Percentiles rank a stretch among this genome's conserved stretches.
Evolutionary conservation across 768 basidiomycete species (phyloP).

Genomic region (Tephrocybe sp.): DNA sequence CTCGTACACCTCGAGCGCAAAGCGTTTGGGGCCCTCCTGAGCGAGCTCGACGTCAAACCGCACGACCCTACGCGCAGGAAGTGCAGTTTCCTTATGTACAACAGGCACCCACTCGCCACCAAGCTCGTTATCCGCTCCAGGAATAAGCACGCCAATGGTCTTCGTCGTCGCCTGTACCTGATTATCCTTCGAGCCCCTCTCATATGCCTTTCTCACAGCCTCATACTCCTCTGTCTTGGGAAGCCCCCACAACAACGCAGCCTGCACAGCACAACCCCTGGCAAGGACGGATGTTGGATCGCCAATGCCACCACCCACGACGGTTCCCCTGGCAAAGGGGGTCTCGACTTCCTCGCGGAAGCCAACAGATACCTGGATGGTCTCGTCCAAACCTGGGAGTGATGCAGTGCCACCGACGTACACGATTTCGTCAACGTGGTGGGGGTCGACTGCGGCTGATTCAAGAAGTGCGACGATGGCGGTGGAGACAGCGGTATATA

Average conservation of each 20-base stretch:
- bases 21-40: slow-evolving; percentile 34
- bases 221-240: slow-evolving; percentile 43
- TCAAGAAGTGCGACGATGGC: slow-evolving; percentile 53
- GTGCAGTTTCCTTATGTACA: slow-evolving; percentile 66
- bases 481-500: slow-evolving; percentile 55
- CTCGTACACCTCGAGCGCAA: slow-evolving; percentile 79
- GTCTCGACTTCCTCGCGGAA: slow-evolving; percentile 63
- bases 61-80: slow-evolving; percentile 64
- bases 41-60: slow-evolving; percentile 53
- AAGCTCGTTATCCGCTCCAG: slow-evolving; percentile 42
- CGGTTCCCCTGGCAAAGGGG: slow-evolving; percentile 63
- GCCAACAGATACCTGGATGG: slow-evolving; percentile 40
- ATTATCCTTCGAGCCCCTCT: slow-evolving; percentile 28
- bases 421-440: slow-evolving; percentile 75
- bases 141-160: slow-evolving; percentile 68
- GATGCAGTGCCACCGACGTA: slow-evolving; percentile 76
- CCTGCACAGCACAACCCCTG: slow-evolving; percentile 75
- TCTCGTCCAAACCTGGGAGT: slow-evolving; percentile 72
- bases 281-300: slow-evolving; percentile 79
- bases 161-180: slow-evolving; percentile 54
- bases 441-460: slow-evolving; percentile 51
- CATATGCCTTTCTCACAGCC: slow-evolving; percentile 52
- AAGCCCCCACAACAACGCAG: slow-evolving; percentile 53
- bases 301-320: slow-evolving; percentile 68
- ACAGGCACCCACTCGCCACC: slow-evolving; percentile 67